Evolutionary conservation across 1,284 basidiomycete genomes (phyloP).

Genomic region (Irpex lacteus): DNA sequence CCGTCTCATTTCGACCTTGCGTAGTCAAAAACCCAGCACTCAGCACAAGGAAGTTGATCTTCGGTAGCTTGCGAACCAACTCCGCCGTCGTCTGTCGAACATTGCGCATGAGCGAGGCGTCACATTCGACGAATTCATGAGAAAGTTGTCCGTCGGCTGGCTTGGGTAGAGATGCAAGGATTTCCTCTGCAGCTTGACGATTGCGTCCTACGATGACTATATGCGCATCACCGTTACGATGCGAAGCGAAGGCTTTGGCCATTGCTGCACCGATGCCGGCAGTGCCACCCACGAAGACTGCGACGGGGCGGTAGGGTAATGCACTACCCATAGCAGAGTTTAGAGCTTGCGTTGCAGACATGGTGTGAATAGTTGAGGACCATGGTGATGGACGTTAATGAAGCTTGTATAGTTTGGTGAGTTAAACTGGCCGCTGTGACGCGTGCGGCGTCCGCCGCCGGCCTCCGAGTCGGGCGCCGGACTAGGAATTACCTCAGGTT

Average conservation of each 20-base stretch:
- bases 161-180: slow-evolving; percentile 33
- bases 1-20: slow-evolving; percentile 26
- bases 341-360: not conserved
- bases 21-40: slow-evolving; percentile 29
- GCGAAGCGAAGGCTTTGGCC: slow-evolving; percentile 27
- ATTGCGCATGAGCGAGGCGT: slow-evolving; percentile 34
- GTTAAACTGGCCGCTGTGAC: no score
- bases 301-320: slow-evolving; percentile 24
- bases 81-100: slow-evolving; percentile 25
- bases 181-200: slow-evolving; percentile 31
- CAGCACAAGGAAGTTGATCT: slow-evolving; percentile 36
- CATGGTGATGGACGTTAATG: no score
- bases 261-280: slow-evolving; percentile 35
- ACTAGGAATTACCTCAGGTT: no score
- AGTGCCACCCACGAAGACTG: slow-evolving; percentile 35
- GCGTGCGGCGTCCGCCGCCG: no score
- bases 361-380: not conserved
- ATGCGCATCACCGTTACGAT: slow-evolving; percentile 32
- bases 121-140: slow-evolving; percentile 36
- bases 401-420: no score
- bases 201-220: slow-evolving; percentile 36
- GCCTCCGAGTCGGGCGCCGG: no score
- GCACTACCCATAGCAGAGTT: slow-evolving; percentile 6
- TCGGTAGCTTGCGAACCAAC: slow-evolving; percentile 25
- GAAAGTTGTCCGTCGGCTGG: slow-evolving; percentile 19